Evolutionary conservation across 2,329 filamentous ascomycete genomes (phyloP), one percentile per base, ranked within the genome.

Genomic region (Diaporthe sp.): DNA sequence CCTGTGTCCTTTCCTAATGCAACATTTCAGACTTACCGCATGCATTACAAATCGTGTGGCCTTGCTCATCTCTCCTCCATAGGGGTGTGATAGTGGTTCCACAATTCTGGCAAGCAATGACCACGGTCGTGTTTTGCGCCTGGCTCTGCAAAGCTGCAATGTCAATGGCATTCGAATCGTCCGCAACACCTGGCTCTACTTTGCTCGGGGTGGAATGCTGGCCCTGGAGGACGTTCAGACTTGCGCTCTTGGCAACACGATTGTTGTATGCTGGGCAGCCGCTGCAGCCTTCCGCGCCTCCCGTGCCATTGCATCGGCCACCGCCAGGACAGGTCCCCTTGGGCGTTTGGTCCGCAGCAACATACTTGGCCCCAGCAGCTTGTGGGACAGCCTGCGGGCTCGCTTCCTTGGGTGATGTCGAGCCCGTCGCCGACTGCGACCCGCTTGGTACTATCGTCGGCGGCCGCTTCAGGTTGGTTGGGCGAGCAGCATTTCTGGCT

Each of bases 241-340:
- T 93, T 25, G 94, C 93, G 61, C 91, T 94, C 83, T 98, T 98
- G 44, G 96, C 94, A 51, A 98, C 92, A 70, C 97, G 92, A 81
- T 99, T 99, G 87, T 99, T 99, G 87, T 94, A 99, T 2, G 97
- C 97, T 47, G 97, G 97, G 81, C 97, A 99, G 17, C 97, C 97
- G 82, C 94, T 95, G 82, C 97, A 99, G 27, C 95, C 96, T 81
- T 97, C 94, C 42, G 97, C 95, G 70, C 97, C 97, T 58, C 97
- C 97, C 30, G 97, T 98, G 63, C 97, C 97, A 82, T 99, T 98
- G 83, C 97, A 99, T 74, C 93, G 93, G 51, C 97, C 97, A 76
- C 96, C 96, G 50, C 97, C 97, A 19, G 97, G 97, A 82, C 97
- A 99, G 17, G 96, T 97, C n/a, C 97, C 97, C 56, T 91, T 90